Percentiles rank a stretch among this genome's conserved stretches.
Evolutionary conservation across 352 stramenopile species (phyloP).

Genomic region (Phytophthora foliorum): DNA sequence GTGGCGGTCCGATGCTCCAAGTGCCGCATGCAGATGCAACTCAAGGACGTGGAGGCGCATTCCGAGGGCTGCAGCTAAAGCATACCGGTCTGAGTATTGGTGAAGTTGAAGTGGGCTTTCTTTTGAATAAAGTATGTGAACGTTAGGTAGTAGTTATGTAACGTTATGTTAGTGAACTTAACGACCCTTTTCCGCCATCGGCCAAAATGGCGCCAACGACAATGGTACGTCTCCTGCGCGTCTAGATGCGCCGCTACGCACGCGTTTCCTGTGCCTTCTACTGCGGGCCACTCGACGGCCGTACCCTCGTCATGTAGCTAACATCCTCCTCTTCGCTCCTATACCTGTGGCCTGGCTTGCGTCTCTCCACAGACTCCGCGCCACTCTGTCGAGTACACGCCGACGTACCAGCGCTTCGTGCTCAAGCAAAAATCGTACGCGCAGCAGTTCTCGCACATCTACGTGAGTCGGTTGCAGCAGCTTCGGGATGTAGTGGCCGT

Average conservation of each 20-base stretch:
- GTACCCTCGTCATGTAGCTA: conserved; percentile 14
- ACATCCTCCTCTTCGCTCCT: conserved; percentile 15
- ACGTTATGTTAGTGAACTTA: neutral
- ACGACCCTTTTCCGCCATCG: neutral
- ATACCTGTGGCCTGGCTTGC: conserved; percentile 4
- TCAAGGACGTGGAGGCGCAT: conserved; percentile 48
- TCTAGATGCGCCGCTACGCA: neutral
- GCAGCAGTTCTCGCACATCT: conserved; percentile 94
- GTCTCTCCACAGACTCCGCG: conserved; percentile 42
- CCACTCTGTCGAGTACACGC: conserved; percentile 54
- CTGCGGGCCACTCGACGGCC: too few species aligned
- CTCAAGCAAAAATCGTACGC: conserved; percentile 88
- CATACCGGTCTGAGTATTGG: neutral
- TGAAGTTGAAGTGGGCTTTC: conserved; percentile 12
- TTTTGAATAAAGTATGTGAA: conserved; percentile 1
- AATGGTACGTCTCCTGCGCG: conserved; percentile 20
- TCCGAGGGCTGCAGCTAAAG: conserved; percentile 47
- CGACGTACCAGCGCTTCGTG: conserved; percentile 72
- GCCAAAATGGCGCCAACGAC: conserved; percentile 41
- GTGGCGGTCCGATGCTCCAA: conserved; percentile 48
- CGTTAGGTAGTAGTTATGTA: neutral
- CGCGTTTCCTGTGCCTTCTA: conserved; percentile 5
- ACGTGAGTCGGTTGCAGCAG: conserved; percentile 81
- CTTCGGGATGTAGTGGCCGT: conserved; percentile 71
- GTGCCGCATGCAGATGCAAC: conserved; percentile 39